Evolutionary conservation across 345 rosid genomes (phyloP), one percentile per base, ranked within the genome.

Genomic region (Alliaria petiolata): DNA sequence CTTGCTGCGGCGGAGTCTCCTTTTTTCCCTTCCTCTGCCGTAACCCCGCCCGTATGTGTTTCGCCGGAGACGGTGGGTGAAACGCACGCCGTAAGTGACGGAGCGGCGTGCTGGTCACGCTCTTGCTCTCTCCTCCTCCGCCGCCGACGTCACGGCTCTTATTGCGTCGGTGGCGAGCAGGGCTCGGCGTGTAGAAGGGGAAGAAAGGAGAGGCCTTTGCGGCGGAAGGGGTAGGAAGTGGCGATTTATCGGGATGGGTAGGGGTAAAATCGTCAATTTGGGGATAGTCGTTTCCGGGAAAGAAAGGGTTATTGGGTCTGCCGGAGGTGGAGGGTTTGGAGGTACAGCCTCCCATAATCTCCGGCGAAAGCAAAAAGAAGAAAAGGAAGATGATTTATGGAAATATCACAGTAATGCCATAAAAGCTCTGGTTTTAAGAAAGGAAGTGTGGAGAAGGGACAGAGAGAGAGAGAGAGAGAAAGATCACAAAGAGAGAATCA

Each of bases 51-150:
- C 82, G 76, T 30, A 95, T 89, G 80, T 95, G 98, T 82, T 87
- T 95, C 52, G 99, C 96, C 1, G 96, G 97, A 20, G 99, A 95
- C 2, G 88, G 96, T 6, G 97, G 98, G 6, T 92, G 89, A 65
- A 93, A 86, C 6, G 91, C 86, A n/a, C 85, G 80, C 64, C 78
- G 78, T 64, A 93, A 80, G 33, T 84, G 67, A 46, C 86, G 80
- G 50, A 84, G 79, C 31, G 98, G 98, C 35, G 98, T 87, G 42
- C 77, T 78, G 5, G 70, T 76, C 4, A 77, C 81, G 16, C 83
- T 79, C 56, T 72, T 72, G 10, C 67, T 43, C 63, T 69, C 73
- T 76, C 65, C 52, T 7, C 40, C 68, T 1, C 12, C 66, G 7
- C n/a, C 43, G 36, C 6, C 15, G 15, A 28, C 51, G 13, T 76